Evolutionary conservation across 2,329 filamentous ascomycete genomes (phyloP).

Genomic region (Rutstroemia sp.): DNA sequence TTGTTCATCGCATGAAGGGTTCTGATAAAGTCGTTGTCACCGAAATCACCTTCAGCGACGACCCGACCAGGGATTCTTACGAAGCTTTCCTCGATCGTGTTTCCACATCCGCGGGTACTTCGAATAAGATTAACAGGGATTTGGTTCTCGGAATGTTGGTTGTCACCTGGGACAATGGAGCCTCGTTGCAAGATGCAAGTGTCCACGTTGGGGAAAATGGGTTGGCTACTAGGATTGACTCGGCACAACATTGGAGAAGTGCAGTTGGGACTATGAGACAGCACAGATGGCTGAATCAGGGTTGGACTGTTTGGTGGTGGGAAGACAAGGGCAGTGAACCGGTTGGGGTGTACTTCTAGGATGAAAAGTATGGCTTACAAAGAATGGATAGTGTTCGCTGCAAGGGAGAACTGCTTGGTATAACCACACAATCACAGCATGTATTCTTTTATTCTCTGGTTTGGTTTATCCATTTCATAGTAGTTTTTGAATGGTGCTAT

Average conservation of each 20-base stretch:
- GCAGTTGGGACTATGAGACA: background rate
- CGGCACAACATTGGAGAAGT: background rate
- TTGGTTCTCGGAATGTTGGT: background rate
- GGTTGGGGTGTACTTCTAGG: background rate
- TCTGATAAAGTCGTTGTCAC: background rate
- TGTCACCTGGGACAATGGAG: background rate
- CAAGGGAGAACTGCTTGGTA: no score
- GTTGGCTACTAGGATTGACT: background rate
- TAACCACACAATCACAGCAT: no score
- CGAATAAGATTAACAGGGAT: background rate
- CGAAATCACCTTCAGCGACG: background rate
- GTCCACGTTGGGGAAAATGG: background rate
- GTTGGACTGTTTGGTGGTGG: background rate
- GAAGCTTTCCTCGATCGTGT: background rate
- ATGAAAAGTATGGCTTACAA: no score
- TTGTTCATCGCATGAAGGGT: background rate
- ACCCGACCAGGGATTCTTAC: background rate
- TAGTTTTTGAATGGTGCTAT: no score
- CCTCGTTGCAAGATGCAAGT: background rate
- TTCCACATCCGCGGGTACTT: background rate
- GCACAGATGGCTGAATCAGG: background rate
- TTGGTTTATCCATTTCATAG: no score
- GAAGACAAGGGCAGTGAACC: background rate
- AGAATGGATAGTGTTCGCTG: no score
- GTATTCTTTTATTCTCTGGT: no score